Evolutionary conservation across 176 grass and related monocot genomes (phyloP).

Genomic region (Oryza glumipatula): DNA sequence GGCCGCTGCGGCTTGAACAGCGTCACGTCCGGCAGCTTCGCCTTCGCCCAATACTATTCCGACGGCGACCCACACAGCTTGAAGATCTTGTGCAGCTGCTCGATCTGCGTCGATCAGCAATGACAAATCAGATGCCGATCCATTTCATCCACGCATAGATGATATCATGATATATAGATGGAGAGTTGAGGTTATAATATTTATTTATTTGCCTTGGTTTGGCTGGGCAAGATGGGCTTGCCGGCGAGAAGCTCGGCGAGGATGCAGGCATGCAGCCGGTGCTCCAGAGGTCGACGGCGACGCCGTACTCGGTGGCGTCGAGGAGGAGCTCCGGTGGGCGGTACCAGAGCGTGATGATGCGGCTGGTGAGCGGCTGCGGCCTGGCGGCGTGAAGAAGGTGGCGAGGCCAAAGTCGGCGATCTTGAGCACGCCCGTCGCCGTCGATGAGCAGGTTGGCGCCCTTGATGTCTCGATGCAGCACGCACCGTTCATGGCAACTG

Average conservation of each 20-base stretch:
- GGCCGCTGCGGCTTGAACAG: slow-evolving; percentile 78
- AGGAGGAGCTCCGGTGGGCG: slow-evolving; percentile 74
- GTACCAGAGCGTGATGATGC: slow-evolving; percentile 79
- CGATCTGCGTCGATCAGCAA: slow-evolving; percentile 39
- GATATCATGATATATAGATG: not conserved
- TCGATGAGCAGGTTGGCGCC: slow-evolving; percentile 70
- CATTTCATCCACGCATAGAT: not conserved
- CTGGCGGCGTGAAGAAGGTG: slow-evolving; percentile 51
- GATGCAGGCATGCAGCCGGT: slow-evolving; percentile 53
- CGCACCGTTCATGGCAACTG: slow-evolving; percentile 54
- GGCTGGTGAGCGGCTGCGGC: slow-evolving; percentile 56
- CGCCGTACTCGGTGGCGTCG: slow-evolving; percentile 56
- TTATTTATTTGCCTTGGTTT: slow-evolving; percentile 52
- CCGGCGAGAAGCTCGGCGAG: slow-evolving; percentile 69
- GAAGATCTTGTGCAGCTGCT: slow-evolving; percentile 92
- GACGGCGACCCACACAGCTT: slow-evolving; percentile 88
- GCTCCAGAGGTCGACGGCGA: slow-evolving; percentile 71
- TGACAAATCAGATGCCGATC: not conserved
- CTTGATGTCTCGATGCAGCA: slow-evolving; percentile 77
- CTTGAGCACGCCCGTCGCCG: slow-evolving; percentile 7
- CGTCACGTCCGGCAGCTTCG: slow-evolving; percentile 66
- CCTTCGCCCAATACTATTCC: slow-evolving; percentile 74
- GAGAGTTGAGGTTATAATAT: no score
- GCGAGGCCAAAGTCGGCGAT: slow-evolving; percentile 76
- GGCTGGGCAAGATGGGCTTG: slow-evolving; percentile 74